phyloP scores from a whole-genome alignment of 495 filamentous ascomycete genomes.

The Annulohypoxylon stygium region DNA sequence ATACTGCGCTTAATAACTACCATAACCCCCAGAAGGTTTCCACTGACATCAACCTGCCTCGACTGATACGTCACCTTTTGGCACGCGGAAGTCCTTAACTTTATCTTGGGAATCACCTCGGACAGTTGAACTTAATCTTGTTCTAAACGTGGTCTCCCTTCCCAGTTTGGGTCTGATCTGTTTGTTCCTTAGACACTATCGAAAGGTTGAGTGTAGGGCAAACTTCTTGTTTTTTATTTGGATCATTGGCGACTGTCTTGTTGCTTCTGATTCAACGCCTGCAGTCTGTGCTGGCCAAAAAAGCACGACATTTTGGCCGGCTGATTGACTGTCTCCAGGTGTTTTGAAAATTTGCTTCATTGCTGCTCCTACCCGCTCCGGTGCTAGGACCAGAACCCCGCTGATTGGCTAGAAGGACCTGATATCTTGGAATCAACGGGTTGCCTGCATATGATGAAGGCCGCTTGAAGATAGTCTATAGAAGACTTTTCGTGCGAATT shows the following conservation, averaged over 20 bases:
- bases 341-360: conserved; percentile 38
- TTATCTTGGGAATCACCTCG: neutral
- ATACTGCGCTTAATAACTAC: conserved; percentile 4
- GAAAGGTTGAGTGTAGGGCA: conserved; percentile 17
- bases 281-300: conserved; percentile 25
- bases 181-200: conserved; percentile 19
- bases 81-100: conserved; percentile 19
- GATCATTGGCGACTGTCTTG: neutral
- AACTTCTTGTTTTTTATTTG: neutral
- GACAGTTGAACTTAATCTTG: conserved; percentile 21
- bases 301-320: conserved; percentile 23
- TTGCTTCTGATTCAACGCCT: conserved; percentile 17
- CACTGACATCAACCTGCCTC: conserved; percentile 11
- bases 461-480: conserved; percentile 39
- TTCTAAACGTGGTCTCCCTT: conserved; percentile 3
- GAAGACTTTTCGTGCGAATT: conserved; percentile 32
- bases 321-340: conserved; percentile 20
- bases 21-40: neutral
- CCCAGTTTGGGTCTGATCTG: neutral
- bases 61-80: conserved; percentile 9
- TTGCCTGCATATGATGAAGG: conserved; percentile 43
- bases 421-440: conserved; percentile 29
- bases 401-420: conserved; percentile 38
- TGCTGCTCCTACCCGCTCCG: conserved; percentile 42
- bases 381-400: conserved; percentile 15